Conservation (phyloP, 2,329 filamentous ascomycete species). For the Aplosporella prunicola region DNA sequence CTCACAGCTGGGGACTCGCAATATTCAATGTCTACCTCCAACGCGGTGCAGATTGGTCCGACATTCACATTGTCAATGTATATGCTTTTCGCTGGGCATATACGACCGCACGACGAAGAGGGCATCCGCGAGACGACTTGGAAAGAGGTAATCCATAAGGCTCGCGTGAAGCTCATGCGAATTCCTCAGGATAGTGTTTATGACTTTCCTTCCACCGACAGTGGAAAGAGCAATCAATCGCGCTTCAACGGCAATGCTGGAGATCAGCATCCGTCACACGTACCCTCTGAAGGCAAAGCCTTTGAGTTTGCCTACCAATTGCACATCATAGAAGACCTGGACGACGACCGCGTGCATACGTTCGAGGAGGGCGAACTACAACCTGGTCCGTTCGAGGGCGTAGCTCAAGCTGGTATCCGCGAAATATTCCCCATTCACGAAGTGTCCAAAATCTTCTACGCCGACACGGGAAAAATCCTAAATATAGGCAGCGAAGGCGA, state of each 20-base stretch:
- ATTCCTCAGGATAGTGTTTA: slow-evolving; percentile 51
- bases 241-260: slow-evolving; percentile 4
- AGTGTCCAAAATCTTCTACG: slow-evolving; percentile 87
- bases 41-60: slow-evolving; percentile 73
- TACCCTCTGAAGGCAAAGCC: slow-evolving; percentile 35
- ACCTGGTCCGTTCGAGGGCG: slow-evolving; percentile 51
- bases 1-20: slow-evolving; percentile 78
- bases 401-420: slow-evolving; percentile 53
- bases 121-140: slow-evolving; percentile 62
- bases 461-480: slow-evolving; percentile 78
- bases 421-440: slow-evolving; percentile 61
- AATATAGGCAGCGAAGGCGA: slow-evolving; percentile 66
- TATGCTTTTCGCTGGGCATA: slow-evolving; percentile 84
- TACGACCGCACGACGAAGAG: slow-evolving; percentile 46
- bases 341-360: slow-evolving; percentile 59
- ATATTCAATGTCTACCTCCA: slow-evolving; percentile 56
- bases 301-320: slow-evolving; percentile 73
- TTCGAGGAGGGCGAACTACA: slow-evolving; percentile 51
- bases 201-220: slow-evolving; percentile 26
- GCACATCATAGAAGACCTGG: slow-evolving; percentile 72
- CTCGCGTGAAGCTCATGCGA: slow-evolving; percentile 68
- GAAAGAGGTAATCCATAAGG: slow-evolving; percentile 96
- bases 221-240: slow-evolving; percentile 13
- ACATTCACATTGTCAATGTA: slow-evolving; percentile 82
- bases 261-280: slow-evolving; percentile 17